Conservation (phyloP, 1,139 yeast genomes). For the Geotrichum candidum region DNA sequence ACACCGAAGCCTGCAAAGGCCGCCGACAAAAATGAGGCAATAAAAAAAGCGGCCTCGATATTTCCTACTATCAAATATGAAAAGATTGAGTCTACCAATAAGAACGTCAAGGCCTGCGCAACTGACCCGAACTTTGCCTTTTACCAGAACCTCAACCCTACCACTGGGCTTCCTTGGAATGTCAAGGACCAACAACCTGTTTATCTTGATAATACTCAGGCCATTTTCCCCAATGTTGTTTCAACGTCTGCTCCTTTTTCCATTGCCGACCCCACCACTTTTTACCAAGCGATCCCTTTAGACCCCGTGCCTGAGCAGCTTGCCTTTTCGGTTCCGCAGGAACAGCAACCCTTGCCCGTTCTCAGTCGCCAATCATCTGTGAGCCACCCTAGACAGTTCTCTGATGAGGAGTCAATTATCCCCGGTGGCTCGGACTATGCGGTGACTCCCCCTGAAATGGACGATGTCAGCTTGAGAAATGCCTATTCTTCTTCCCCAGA, state of each 20-base stretch:
- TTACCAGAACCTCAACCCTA: not conserved
- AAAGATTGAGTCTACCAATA: not conserved
- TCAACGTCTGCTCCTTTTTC: not conserved
- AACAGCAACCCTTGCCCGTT: not conserved
- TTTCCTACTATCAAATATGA: constrained; percentile 1
- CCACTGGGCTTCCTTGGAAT: not conserved
- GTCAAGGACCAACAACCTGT: not conserved
- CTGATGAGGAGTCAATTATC: not conserved
- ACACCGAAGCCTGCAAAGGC: not conserved
- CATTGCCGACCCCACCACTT: not conserved
- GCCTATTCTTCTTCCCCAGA: constrained; percentile 3
- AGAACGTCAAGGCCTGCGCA: not conserved
- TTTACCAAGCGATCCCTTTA: not conserved
- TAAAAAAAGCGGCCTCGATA: not conserved
- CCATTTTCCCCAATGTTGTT: not conserved
- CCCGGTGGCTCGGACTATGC: constrained; percentile 1
- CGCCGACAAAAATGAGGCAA: not conserved
- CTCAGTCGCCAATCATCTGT: not conserved
- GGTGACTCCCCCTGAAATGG: constrained; percentile 1
- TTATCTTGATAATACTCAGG: not conserved
- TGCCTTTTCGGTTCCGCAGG: not conserved
- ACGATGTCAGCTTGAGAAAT: not conserved
- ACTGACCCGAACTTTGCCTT: not conserved
- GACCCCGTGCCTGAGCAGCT: not conserved
- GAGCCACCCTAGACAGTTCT: not conserved